These are phyloP conservation scores for Stephania cephalantha DNA, from an alignment of 164 flowering plant genomes.

Conservation along the genomic window DNA sequence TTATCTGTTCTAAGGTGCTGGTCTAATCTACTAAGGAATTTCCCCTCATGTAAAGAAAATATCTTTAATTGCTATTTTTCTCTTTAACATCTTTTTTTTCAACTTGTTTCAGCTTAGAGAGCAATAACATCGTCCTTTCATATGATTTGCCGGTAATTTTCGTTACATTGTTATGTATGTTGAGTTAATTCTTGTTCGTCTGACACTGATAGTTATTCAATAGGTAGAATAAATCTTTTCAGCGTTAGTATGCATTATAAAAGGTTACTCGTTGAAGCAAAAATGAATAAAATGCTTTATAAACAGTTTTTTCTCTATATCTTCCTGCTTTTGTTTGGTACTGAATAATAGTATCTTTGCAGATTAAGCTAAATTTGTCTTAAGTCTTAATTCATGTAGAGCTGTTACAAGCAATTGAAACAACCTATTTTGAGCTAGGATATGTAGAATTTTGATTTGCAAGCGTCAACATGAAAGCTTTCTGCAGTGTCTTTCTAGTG, in stretches of 20 bases:
- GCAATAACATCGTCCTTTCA: constrained; percentile 58
- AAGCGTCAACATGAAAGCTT: too few relatives aligned
- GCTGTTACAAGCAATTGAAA: too few relatives aligned
- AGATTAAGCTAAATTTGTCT: too few relatives aligned
- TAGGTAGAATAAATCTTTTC: background rate
- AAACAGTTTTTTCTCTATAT: background rate
- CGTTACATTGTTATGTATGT: background rate
- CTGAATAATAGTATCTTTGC: too few relatives aligned
- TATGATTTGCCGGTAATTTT: constrained; percentile 74
- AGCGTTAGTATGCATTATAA: background rate
- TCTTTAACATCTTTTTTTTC: constrained; percentile 5
- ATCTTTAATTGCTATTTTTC: background rate
- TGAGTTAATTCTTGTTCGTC: background rate
- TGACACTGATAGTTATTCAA: background rate
- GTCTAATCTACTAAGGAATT: background rate
- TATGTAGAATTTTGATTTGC: too few relatives aligned
- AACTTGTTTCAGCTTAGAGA: constrained; percentile 52
- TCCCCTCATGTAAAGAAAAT: background rate
- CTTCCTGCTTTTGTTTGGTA: background rate
- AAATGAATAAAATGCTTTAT: background rate
- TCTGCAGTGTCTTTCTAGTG: too few relatives aligned
- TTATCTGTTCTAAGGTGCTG: constrained; percentile 67
- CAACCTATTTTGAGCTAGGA: too few relatives aligned
- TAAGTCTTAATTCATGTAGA: too few relatives aligned
- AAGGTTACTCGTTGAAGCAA: too few relatives aligned